phyloP scores from a whole-genome alignment of 208 protist species.

The Leishmania turanica region DNA sequence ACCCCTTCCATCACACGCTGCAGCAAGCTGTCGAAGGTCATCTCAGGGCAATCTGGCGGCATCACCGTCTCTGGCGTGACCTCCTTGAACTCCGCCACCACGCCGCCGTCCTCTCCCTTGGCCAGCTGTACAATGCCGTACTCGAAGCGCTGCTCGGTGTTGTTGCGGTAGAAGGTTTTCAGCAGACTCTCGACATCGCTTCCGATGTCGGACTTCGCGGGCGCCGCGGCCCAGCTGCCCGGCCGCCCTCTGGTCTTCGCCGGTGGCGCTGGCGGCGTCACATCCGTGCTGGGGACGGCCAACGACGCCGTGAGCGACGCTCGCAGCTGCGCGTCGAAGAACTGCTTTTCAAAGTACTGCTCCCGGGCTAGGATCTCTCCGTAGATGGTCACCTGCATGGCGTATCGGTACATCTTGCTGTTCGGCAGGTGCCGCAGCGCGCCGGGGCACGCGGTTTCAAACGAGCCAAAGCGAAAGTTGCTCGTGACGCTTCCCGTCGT shows the following conservation, averaged over 20 bases:
- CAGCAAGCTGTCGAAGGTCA: slow-evolving; percentile 58
- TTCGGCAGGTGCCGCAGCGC: slow-evolving; percentile 85
- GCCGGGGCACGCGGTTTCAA: slow-evolving; percentile 66
- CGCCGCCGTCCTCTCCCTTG: slow-evolving; percentile 68
- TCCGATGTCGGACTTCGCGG: not conserved
- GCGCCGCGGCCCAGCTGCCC: not conserved
- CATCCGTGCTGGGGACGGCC: not conserved
- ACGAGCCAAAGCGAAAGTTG: slow-evolving; percentile 81
- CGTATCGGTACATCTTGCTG: slow-evolving; percentile 83
- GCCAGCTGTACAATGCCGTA: slow-evolving; percentile 82
- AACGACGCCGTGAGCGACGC: slow-evolving; percentile 15
- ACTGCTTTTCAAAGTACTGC: slow-evolving; percentile 62
- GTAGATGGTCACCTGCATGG: slow-evolving; percentile 85
- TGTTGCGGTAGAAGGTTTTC: slow-evolving; percentile 23
- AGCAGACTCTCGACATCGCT: slow-evolving; percentile 6
- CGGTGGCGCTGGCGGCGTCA: not conserved
- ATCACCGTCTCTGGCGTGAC: slow-evolving; percentile 63
- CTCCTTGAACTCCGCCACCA: slow-evolving; percentile 70
- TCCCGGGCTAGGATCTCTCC: slow-evolving; percentile 74
- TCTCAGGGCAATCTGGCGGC: slow-evolving; percentile 59
- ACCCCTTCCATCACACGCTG: slow-evolving; percentile 66
- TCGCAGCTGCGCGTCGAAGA: slow-evolving; percentile 58
- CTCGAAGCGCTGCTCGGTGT: slow-evolving; percentile 47
- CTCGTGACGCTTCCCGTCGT: slow-evolving; percentile 76
- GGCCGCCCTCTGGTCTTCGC: not conserved